These are phyloP conservation scores for Massarina eburnea DNA, from an alignment of 2,329 filamentous ascomycete genomes.

Conservation along the genomic window DNA sequence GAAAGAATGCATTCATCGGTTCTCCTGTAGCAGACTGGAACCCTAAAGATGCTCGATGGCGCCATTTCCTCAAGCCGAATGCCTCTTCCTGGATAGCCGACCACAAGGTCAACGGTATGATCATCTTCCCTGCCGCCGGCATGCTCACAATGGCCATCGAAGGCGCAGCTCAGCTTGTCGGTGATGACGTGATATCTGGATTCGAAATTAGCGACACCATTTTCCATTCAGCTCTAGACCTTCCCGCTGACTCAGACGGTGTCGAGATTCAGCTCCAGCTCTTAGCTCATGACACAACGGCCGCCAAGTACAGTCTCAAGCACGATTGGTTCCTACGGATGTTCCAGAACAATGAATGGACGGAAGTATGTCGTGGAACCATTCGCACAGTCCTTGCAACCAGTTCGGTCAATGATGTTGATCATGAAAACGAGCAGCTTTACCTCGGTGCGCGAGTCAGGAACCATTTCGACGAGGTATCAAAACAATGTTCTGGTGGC, in stretches of 20 bases:
- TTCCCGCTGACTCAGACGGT: neutral
- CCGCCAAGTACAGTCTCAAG: neutral
- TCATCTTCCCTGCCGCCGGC: conserved; percentile 1
- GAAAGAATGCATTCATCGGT: conserved; percentile 15
- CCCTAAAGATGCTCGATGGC: conserved; percentile 13
- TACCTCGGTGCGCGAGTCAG: neutral
- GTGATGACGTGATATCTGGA: neutral
- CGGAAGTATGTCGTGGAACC: conserved; percentile 4
- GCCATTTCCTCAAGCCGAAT: conserved; percentile 13
- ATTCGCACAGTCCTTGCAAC: neutral
- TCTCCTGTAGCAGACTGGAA: conserved; percentile 23
- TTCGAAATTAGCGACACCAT: neutral
- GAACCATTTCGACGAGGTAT: neutral
- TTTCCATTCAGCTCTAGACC: conserved; percentile 1
- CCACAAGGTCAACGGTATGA: conserved; percentile 21
- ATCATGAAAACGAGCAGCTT: conserved; percentile 1
- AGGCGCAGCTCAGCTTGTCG: neutral
- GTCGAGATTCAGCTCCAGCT: neutral
- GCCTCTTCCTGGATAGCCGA: conserved; percentile 26
- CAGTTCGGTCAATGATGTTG: neutral
- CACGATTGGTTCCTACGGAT: neutral
- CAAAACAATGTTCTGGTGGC: neutral
- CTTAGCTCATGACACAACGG: too few relatives aligned
- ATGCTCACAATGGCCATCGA: conserved; percentile 3
- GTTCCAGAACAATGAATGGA: neutral